Percentiles rank a stretch among this genome's conserved stretches.
Conservation (phyloP, 495 filamentous ascomycete species). For the Paragyromitra xinjiangensis region DNA sequence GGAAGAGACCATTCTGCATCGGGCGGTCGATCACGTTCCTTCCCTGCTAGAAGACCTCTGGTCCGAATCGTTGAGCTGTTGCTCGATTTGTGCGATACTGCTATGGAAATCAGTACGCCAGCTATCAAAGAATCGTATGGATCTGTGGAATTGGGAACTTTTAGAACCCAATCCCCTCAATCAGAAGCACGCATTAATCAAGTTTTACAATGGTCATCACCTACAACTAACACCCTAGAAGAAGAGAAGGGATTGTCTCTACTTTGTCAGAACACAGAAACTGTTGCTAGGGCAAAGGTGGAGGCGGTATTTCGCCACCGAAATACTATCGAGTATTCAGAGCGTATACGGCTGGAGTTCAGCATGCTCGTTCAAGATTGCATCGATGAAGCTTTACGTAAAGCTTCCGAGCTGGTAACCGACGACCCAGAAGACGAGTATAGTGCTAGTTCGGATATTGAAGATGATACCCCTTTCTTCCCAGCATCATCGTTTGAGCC, state of each 20-base stretch:
- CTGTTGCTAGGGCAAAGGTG: conserved; percentile 81
- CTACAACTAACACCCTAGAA: conserved; percentile 87
- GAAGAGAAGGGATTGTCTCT: conserved; percentile 91
- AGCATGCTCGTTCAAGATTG: conserved; percentile 91
- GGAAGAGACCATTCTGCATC: conserved; percentile 84
- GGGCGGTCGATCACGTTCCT: conserved; percentile 78
- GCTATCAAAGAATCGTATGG: conserved; percentile 80
- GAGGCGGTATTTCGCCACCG: conserved; percentile 91
- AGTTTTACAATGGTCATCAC: conserved; percentile 94
- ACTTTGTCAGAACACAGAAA: conserved; percentile 86
- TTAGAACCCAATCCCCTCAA: conserved; percentile 91
- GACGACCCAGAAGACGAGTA: conserved; percentile 63
- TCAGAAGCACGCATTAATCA: conserved; percentile 92
- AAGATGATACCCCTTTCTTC: conserved; percentile 57
- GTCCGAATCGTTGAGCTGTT: conserved; percentile 93
- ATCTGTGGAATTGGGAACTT: conserved; percentile 70
- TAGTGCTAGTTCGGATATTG: conserved; percentile 53
- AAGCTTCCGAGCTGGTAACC: conserved; percentile 72
- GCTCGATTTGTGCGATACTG: conserved; percentile 93
- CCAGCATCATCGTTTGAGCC: conserved; percentile 56
- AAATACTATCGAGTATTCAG: conserved; percentile 92
- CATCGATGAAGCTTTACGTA: conserved; percentile 87
- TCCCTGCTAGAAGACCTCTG: conserved; percentile 87
- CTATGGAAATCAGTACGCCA: conserved; percentile 91
- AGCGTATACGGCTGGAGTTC: conserved; percentile 93